These are phyloP conservation scores for Blastobotrys arbuscula DNA, from an alignment of 1,139 yeast genomes.

Conservation along the genomic window DNA sequence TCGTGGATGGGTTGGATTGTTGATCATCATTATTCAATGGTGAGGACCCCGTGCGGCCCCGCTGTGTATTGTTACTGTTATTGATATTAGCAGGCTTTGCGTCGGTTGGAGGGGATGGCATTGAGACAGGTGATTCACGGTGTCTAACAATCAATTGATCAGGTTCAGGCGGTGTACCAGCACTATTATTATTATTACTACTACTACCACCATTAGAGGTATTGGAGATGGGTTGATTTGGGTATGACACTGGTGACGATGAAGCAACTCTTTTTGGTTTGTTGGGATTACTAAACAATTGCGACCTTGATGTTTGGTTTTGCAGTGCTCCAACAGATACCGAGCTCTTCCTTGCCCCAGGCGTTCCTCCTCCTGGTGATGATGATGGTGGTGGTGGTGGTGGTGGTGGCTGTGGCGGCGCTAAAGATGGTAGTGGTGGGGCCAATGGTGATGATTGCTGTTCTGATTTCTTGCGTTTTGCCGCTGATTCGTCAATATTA, in stretches of 20 bases:
- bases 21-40: conserved; percentile 3
- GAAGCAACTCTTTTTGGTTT: background rate
- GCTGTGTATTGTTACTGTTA: background rate
- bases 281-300: background rate
- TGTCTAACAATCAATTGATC: conserved; percentile 10
- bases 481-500: background rate
- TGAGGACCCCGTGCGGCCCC: background rate
- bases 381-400: background rate
- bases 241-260: background rate
- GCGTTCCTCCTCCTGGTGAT: background rate
- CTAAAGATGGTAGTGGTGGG: background rate
- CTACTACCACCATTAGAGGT: background rate
- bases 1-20: background rate
- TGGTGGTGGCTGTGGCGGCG: background rate
- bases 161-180: conserved; percentile 3
- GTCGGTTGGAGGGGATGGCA: conserved; percentile 1
- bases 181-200: background rate
- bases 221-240: background rate
- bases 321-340: background rate
- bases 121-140: background rate
- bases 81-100: background rate
- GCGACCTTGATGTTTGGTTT: background rate
- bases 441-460: background rate
- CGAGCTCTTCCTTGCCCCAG: background rate
- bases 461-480: background rate